A percentile compares a stretch with the other conserved stretches of the same genome.
Evolutionary conservation across 805 yeast species (phyloP).

Genomic region (Candida incommunis): DNA sequence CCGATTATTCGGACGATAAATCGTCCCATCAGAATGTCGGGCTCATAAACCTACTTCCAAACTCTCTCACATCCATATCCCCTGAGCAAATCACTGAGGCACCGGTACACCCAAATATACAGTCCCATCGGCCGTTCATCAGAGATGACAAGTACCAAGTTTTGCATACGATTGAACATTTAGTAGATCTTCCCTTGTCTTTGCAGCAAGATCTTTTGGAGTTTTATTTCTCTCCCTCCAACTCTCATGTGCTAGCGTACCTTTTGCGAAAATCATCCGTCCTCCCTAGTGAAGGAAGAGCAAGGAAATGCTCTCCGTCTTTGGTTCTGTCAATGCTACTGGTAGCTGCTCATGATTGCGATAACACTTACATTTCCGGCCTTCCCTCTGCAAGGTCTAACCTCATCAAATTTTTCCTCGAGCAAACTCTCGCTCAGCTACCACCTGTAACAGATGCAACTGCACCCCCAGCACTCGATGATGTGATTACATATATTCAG

Average conservation of each 20-base stretch:
- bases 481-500: slow-evolving; percentile 19
- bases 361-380: slow-evolving; percentile 16
- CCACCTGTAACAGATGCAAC: slow-evolving; percentile 15
- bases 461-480: slow-evolving; percentile 15
- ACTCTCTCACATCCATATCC: no score
- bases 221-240: slow-evolving; percentile 14
- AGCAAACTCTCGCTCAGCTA: slow-evolving; percentile 13
- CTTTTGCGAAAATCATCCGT: slow-evolving; percentile 15
- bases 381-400: slow-evolving; percentile 16
- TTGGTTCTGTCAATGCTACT: slow-evolving; percentile 15
- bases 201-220: slow-evolving; percentile 18
- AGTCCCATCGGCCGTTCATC: no score
- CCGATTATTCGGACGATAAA: not conserved
- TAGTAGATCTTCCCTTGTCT: slow-evolving; percentile 11
- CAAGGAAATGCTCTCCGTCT: slow-evolving; percentile 12
- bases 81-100: not conserved
- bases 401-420: slow-evolving; percentile 12
- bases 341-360: slow-evolving; percentile 20
- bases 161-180: slow-evolving; percentile 7
- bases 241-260: slow-evolving; percentile 18
- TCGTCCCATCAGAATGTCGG: no score
- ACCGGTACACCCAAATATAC: no score
- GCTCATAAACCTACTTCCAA: no score
- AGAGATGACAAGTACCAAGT: slow-evolving; percentile 10
- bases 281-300: slow-evolving; percentile 7